Percentiles rank a stretch among this genome's conserved stretches.
phyloP scores from a whole-genome alignment of 2,329 filamentous ascomycete species.

The Aquanectria penicillioides region DNA sequence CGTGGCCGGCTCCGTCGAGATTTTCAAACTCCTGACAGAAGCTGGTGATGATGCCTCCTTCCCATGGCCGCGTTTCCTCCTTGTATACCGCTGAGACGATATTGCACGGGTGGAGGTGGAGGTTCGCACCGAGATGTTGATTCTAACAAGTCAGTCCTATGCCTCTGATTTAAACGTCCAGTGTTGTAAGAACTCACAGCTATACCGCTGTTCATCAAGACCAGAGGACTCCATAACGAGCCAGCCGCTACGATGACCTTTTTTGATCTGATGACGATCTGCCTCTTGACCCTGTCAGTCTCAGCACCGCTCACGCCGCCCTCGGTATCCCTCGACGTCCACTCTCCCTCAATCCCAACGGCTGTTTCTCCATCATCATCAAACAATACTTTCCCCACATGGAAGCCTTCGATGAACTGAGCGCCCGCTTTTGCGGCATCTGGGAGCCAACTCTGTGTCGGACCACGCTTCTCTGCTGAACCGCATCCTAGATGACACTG shows the following conservation, averaged over 20 bases:
- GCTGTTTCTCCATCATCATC: conserved; percentile 67
- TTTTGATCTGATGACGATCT: conserved; percentile 79
- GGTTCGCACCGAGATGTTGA: conserved; percentile 81
- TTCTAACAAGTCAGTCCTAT: conserved; percentile 61
- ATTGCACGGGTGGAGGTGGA: conserved; percentile 82
- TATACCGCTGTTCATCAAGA: conserved; percentile 82
- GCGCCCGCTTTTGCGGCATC: conserved; percentile 83
- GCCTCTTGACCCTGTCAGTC: conserved; percentile 61
- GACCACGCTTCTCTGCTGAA: conserved; percentile 80
- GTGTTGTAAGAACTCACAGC: conserved; percentile 56
- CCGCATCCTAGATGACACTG: conserved; percentile 70
- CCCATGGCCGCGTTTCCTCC: conserved; percentile 76
- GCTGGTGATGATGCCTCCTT: conserved; percentile 80
- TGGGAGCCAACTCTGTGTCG: conserved; percentile 79
- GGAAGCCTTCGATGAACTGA: conserved; percentile 84
- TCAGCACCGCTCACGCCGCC: conserved; percentile 64
- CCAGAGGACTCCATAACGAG: conserved; percentile 77
- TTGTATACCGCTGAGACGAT: conserved; percentile 70
- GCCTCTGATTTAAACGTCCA: background rate
- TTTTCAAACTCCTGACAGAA: conserved; percentile 84
- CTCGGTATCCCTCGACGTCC: conserved; percentile 75
- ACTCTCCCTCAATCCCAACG: conserved; percentile 77
- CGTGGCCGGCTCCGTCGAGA: conserved; percentile 82
- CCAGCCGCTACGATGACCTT: conserved; percentile 84
- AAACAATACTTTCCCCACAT: conserved; percentile 77